These are phyloP conservation scores for Ilyonectria destructans DNA, from an alignment of 2,329 filamentous ascomycete species.

Conservation along the genomic window DNA sequence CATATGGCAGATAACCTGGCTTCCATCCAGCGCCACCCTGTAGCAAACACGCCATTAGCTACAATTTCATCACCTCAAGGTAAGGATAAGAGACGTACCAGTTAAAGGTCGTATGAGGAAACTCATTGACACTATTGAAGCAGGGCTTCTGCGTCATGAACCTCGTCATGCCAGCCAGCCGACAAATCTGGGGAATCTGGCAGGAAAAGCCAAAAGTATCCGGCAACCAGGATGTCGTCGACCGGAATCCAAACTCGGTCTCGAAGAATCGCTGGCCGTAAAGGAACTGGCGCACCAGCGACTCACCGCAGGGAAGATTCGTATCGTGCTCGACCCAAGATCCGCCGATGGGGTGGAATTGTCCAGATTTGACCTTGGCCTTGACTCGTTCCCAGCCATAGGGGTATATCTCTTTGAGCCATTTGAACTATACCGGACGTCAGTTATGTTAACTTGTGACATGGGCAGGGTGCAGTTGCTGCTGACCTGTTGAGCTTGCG, in stretches of 20 bases:
- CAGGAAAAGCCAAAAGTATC: constrained; percentile 98
- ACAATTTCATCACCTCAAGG: background rate
- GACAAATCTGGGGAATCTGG: constrained; percentile 94
- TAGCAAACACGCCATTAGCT: constrained; percentile 60
- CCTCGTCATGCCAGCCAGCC: constrained; percentile 91
- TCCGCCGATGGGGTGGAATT: constrained; percentile 94
- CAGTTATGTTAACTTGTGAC: constrained; percentile 81
- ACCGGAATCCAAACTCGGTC: constrained; percentile 90
- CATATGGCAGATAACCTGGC: constrained; percentile 98
- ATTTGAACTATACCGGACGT: constrained; percentile 78
- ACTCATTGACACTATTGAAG: constrained; percentile 99
- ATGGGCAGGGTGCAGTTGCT: constrained; percentile 80
- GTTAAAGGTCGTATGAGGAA: constrained; percentile 98
- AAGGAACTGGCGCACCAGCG: constrained; percentile 92
- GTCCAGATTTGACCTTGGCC: constrained; percentile 89
- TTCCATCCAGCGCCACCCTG: constrained; percentile 96
- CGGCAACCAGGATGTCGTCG: constrained; percentile 95
- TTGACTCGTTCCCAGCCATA: constrained; percentile 92
- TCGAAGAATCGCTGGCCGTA: constrained; percentile 98
- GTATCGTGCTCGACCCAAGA: constrained; percentile 99
- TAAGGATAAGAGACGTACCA: constrained; percentile 55
- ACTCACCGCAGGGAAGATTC: constrained; percentile 96
- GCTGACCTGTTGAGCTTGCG: constrained; percentile 94
- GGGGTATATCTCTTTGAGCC: constrained; percentile 93
- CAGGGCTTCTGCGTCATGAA: constrained; percentile 99